Evolutionary conservation across 495 filamentous ascomycete species (phyloP), one percentile per base, ranked within the genome.

Genomic region (Parathielavia appendiculata): DNA sequence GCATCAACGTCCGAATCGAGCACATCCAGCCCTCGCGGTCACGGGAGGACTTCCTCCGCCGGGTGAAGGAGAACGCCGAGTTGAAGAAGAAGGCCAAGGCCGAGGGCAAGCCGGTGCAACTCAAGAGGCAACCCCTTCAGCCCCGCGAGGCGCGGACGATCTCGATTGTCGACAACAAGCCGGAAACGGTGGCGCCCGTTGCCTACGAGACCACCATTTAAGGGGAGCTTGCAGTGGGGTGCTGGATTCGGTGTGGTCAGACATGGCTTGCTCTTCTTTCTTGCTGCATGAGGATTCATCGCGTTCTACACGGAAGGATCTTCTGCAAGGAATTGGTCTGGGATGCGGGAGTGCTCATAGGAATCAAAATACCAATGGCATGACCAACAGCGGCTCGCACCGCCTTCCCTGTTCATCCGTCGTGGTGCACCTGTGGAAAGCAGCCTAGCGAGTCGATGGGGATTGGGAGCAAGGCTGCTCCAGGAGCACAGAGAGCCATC

Each of bases 161-260:
- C 65, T 85, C 79, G 62, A 76, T 83, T 61, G 85, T 84, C 75
- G 85, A 85, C 68, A 88, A 89, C 77, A 76, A 81, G 69, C 90
- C 95, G 61, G 91, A 97, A 85, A 97, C 87, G 62, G 84, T 98
- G 63, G 83, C 85, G 45, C 91, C 93, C 46, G 83, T 97, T 65
- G 78, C 92, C 70, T 98, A 97, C 84, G 93, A 97, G 84, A 98
- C 93, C 67, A 92, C 91, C 64, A 97, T 97, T 73, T 98, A 92
- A 87, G 76, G 53, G 26, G 46, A 49, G 20, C 39, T 57, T 52
- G 52, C 22, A 55, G 43, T 36, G 22, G 41, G 51, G 34, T 58
- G 61, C 51, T 51, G 58, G 61, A 57, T 60, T 56, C 46, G 66
- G 60, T 57, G 64, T 57, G 60, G 62, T 63, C 61, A 59, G 60